Percentiles rank a stretch among this genome's conserved stretches.
Evolutionary conservation across 352 stramenopile species (phyloP).

Genomic region (Globisporangium viniferum): DNA sequence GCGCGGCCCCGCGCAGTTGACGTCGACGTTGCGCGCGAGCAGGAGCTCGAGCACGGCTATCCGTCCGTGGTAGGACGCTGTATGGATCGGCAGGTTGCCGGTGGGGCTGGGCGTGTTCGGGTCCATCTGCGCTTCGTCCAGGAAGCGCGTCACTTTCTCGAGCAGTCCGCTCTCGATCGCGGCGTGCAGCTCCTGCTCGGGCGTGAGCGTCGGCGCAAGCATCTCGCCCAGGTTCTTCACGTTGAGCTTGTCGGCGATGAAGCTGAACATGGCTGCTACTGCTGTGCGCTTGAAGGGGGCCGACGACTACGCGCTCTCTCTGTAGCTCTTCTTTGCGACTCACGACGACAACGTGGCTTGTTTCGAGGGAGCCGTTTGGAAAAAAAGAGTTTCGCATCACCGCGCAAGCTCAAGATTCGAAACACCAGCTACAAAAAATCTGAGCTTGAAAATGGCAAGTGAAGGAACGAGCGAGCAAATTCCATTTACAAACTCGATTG

Average conservation of each 20-base stretch:
- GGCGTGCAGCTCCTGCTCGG: conserved; percentile 82
- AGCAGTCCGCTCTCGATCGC: conserved; percentile 71
- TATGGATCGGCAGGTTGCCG: conserved; percentile 84
- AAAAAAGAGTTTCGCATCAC: conserved; percentile 2
- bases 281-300: background rate
- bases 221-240: conserved; percentile 88
- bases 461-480: background rate
- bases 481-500: background rate
- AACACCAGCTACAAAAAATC: background rate
- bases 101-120: conserved; percentile 66
- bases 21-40: conserved; percentile 61
- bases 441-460: background rate
- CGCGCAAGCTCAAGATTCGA: background rate
- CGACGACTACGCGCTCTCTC: background rate
- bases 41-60: conserved; percentile 74
- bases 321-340: conserved; percentile 1
- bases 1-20: conserved; percentile 60
- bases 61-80: conserved; percentile 78
- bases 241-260: conserved; percentile 87
- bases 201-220: conserved; percentile 80
- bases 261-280: conserved; percentile 72
- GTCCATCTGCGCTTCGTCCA: conserved; percentile 72
- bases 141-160: conserved; percentile 67
- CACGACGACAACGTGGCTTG: conserved; percentile 11
- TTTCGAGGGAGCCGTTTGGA: background rate